Evolutionary conservation across 2,329 filamentous ascomycete species (phyloP).

Genomic region (Penicillium verrucosum): DNA sequence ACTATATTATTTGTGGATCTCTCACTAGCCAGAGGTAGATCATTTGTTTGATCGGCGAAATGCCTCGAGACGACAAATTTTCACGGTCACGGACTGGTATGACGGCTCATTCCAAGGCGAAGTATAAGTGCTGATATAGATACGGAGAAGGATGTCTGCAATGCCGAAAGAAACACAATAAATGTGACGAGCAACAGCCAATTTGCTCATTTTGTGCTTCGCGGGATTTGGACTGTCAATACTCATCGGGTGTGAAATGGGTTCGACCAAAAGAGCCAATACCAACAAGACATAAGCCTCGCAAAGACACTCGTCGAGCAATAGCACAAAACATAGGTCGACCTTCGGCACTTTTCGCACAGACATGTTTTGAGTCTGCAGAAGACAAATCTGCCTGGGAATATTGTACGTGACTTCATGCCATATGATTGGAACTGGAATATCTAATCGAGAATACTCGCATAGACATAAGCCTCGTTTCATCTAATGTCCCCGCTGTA

Average conservation of each 20-base stretch:
- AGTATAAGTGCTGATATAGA: background rate
- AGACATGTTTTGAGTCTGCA: constrained; percentile 11
- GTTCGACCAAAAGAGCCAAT: constrained; percentile 13
- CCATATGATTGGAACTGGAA: background rate
- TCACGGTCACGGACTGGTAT: constrained; percentile 22
- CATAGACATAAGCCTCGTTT: constrained; percentile 23
- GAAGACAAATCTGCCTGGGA: constrained; percentile 24
- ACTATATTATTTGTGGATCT: background rate
- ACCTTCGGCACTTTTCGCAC: constrained; percentile 5
- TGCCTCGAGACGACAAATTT: constrained; percentile 16
- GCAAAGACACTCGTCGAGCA: constrained; percentile 1
- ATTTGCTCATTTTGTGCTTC: constrained; percentile 15
- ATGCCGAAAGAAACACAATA: constrained; percentile 22
- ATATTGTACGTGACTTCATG: constrained; percentile 15
- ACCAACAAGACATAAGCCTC: constrained; percentile 16
- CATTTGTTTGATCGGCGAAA: background rate
- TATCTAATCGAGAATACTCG: background rate
- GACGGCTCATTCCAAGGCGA: background rate
- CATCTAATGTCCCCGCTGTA: constrained; percentile 23
- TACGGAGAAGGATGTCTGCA: constrained; percentile 17
- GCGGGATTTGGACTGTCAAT: constrained; percentile 14
- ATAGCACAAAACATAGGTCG: background rate
- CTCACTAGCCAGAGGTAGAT: no score
- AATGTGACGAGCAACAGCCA: constrained; percentile 21
- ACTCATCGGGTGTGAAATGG: constrained; percentile 21